Evolutionary conservation across 176 grass and related monocot species (phyloP).

Genomic region (Melocanna baccifera): DNA sequence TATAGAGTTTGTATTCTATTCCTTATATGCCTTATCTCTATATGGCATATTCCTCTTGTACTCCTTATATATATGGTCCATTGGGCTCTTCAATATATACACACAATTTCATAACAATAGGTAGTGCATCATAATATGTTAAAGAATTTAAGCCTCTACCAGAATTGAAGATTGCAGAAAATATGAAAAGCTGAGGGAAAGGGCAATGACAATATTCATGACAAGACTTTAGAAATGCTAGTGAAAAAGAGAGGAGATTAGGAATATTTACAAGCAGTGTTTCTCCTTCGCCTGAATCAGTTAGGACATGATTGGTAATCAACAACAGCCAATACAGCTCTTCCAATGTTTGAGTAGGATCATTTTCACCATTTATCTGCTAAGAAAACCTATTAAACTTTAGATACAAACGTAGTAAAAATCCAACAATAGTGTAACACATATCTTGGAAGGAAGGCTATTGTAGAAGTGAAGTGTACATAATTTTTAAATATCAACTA

Average conservation of each 20-base stretch:
- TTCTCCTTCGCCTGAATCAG: constrained; percentile 97
- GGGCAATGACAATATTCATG: background rate
- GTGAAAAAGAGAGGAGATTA: constrained; percentile 22
- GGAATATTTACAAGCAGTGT: constrained; percentile 79
- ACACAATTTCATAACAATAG: no score
- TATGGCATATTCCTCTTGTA: no score
- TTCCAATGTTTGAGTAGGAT: constrained; percentile 82
- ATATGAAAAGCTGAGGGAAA: constrained; percentile 24
- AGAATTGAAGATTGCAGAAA: constrained; percentile 20
- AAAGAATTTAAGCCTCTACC: constrained; percentile 9
- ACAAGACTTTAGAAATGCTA: background rate
- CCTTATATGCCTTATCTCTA: no score
- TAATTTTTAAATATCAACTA: background rate
- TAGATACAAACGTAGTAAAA: constrained; percentile 11
- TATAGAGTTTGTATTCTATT: no score
- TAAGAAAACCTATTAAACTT: constrained; percentile 23
- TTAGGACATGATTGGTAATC: constrained; percentile 90
- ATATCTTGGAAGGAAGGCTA: constrained; percentile 3
- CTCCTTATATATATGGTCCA: no score
- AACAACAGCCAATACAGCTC: constrained; percentile 96
- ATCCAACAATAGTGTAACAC: background rate
- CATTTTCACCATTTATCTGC: constrained; percentile 64
- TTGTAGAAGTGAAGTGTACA: background rate
- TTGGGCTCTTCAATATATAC: no score
- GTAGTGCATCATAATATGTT: background rate